Base-by-base conservation (phyloP, 805 yeast species). In the Metschnikowia peoriensis region DNA sequence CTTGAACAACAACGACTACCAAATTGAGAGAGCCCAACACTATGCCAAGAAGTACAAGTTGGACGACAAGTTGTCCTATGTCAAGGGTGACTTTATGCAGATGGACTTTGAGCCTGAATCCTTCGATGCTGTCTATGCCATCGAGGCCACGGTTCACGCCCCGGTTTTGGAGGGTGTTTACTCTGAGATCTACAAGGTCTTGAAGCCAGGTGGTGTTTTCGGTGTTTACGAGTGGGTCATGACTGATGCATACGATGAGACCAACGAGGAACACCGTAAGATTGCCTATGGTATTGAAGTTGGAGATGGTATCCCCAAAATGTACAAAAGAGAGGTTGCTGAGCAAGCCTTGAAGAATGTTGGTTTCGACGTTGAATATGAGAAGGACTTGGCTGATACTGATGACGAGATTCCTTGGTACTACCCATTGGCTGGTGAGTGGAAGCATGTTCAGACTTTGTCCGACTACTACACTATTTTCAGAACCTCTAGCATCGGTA, bases 191-290 rank as follows among this genome's bases (percentile, higher is more conserved):
- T 94, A 83, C 83, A 89, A 89, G 69, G 97, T 90, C 15, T 81
- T 93, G 72, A 94, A 94, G 76, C 98, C 99, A 63, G 98, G 98
- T 67, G 99, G 99, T 71, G 83, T 79, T 46, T 94, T 94, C 61
- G 99, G 97, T 69, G 98, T 94, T 49, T 94, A 94, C 77, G 99
- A 94, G 76, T 94, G 99, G 99, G 98, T 94, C 59, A 88, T 94
- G 96, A 94, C 98, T 56, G 96, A 91, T 65, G 79, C 76, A 46
- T 94, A 90, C 70, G 98, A 94, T 69, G 96, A 88, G 74, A 73
- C 72, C 53, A 90, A 89, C 72, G 82, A 84, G 62, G 92, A 84
- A 71, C 99, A 94, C 76, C 88, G 97, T 74, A 87, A 86, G 68
- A 89, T 94, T 59, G 94, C 96, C 34, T 93, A 93, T 73, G 98